Evolutionary conservation across 306 rosid genomes (phyloP).

Genomic region (Bauhinia variegata): DNA sequence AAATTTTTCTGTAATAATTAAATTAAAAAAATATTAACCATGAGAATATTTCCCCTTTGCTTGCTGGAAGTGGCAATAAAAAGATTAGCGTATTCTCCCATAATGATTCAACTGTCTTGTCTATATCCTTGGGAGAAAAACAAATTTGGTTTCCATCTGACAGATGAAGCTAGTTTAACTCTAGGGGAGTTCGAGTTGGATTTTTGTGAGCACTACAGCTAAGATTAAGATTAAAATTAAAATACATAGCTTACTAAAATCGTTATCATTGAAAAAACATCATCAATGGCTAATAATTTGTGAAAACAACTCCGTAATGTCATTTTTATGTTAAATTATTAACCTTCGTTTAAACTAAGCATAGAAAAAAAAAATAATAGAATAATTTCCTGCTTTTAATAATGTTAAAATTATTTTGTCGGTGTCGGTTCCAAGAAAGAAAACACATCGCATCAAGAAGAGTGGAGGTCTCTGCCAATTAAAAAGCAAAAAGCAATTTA

Average conservation of each 20-base stretch:
- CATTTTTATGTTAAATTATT: too few relatives aligned
- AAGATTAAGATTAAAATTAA: background rate
- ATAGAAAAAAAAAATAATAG: background rate
- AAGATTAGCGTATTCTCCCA: too few relatives aligned
- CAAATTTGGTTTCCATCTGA: background rate
- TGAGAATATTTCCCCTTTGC: too few relatives aligned
- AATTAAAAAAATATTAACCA: too few relatives aligned
- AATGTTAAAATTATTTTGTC: slow-evolving; percentile 34
- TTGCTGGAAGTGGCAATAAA: too few relatives aligned
- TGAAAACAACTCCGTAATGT: background rate
- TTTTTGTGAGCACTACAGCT: slow-evolving; percentile 33
- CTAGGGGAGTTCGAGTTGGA: slow-evolving; percentile 31
- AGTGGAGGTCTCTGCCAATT: background rate
- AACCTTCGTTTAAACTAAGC: too few relatives aligned
- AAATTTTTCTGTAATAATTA: too few relatives aligned
- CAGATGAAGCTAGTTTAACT: background rate
- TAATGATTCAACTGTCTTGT: too few relatives aligned
- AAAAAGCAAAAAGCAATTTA: slow-evolving; percentile 14
- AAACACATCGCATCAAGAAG: slow-evolving; percentile 12
- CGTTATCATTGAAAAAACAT: background rate
- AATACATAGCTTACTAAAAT: background rate
- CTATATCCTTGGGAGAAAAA: too few relatives aligned
- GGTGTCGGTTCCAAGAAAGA: slow-evolving; percentile 26
- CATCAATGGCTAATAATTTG: slow-evolving; percentile 13
- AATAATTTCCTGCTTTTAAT: slow-evolving; percentile 4